Conservation (phyloP, 73 alveolate species). For the Paramecium sexaurelia region DNA sequence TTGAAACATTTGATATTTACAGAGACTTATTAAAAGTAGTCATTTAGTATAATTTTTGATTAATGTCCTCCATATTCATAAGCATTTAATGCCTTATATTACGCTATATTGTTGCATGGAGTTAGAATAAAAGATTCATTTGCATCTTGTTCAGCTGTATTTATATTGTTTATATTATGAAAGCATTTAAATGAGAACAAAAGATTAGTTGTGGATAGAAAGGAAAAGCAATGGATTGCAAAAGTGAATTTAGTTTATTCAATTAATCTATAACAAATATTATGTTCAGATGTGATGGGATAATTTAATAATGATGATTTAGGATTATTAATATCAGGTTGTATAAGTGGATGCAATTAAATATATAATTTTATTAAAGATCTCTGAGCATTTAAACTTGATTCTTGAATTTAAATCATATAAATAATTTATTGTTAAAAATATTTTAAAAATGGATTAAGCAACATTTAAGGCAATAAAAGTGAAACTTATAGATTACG, state of each 20-base stretch:
- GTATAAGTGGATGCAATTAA: conserved; percentile 28
- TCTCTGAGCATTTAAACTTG: neutral
- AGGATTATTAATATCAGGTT: neutral
- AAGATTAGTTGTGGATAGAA: neutral
- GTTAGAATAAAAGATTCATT: conserved; percentile 40
- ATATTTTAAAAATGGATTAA: conserved; percentile 34
- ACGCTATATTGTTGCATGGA: neutral
- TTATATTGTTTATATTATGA: neutral
- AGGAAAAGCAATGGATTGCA: neutral
- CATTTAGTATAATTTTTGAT: conserved; percentile 13
- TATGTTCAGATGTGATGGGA: neutral
- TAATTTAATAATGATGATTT: neutral
- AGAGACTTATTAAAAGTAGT: conserved; percentile 38
- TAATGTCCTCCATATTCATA: neutral
- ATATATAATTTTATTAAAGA: conserved; percentile 36
- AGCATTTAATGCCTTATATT: conserved; percentile 43
- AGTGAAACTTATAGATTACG: neutral
- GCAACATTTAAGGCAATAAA: neutral
- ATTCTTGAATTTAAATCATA: neutral
- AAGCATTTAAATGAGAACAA: neutral
- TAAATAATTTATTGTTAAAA: neutral
- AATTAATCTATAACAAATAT: neutral
- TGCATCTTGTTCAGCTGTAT: conserved; percentile 27
- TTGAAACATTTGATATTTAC: neutral
- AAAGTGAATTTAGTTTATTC: conserved; percentile 18